A percentile compares a stretch with the other conserved stretches of the same genome.
These are phyloP conservation scores for Mycena leptocephala DNA, from an alignment of 768 basidiomycete genomes.

Conservation along the genomic window DNA sequence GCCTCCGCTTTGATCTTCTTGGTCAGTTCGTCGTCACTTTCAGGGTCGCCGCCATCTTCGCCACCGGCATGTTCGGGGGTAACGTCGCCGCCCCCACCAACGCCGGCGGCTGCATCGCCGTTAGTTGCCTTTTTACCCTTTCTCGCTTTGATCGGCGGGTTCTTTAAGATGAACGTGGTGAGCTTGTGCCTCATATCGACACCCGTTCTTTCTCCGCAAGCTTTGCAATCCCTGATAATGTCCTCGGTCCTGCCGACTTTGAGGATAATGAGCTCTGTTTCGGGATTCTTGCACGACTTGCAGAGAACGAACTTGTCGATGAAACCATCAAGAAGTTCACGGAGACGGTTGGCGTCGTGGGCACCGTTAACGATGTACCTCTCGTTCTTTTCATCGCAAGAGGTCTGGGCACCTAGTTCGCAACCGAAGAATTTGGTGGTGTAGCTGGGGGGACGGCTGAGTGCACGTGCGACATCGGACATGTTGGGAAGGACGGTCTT, in stretches of 20 bases:
- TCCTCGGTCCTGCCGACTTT: constrained; percentile 86
- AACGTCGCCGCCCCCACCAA: constrained; percentile 60
- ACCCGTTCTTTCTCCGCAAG: constrained; percentile 93
- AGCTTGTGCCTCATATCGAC: constrained; percentile 98
- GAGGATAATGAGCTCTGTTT: constrained; percentile 95
- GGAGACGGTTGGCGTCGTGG: constrained; percentile 91
- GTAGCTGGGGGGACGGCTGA: constrained; percentile 95
- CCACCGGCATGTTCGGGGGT: constrained; percentile 58
- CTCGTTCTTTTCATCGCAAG: constrained; percentile 96
- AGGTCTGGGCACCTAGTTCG: constrained; percentile 98
- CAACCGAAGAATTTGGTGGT: constrained; percentile 99
- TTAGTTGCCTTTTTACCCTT: constrained; percentile 74
- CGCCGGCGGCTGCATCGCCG: constrained; percentile 65
- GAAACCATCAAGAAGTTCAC: constrained; percentile 96
- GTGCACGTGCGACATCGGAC: constrained; percentile 96
- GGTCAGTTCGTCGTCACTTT: constrained; percentile 91
- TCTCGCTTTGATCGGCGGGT: constrained; percentile 92
- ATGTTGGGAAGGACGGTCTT: constrained; percentile 99
- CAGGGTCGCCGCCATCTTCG: constrained; percentile 63
- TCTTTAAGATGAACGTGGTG: constrained; percentile 96
- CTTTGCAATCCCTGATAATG: constrained; percentile 97
- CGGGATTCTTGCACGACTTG: constrained; percentile 98
- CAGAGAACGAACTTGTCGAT: constrained; percentile 99
- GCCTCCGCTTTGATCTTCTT: constrained; percentile 95
- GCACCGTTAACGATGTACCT: constrained; percentile 99